Conservation (phyloP, 768 basidiomycete species). For the Boletus subcaerulescens region DNA sequence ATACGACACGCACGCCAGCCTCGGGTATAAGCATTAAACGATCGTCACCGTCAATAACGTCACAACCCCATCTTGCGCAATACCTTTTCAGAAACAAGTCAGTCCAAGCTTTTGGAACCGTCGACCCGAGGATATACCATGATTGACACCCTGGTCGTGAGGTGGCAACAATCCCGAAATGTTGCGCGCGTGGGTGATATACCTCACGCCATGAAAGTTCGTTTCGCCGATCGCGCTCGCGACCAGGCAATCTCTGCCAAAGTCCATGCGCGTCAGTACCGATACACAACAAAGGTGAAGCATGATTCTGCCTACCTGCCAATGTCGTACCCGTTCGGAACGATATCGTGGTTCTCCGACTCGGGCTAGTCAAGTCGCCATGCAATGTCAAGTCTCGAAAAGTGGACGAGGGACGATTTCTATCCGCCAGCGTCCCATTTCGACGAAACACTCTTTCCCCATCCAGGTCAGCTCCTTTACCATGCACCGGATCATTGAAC, state of each 20-base stretch:
- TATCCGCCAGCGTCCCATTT: constrained; percentile 52
- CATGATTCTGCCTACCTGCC: constrained; percentile 33
- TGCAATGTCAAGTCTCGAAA: neutral
- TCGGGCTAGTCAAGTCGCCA: constrained; percentile 19
- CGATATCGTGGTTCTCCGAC: constrained; percentile 39
- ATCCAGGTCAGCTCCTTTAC: neutral
- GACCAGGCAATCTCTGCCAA: constrained; percentile 38
- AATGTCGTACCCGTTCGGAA: constrained; percentile 48
- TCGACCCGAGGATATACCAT: constrained; percentile 32
- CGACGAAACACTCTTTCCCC: constrained; percentile 47
- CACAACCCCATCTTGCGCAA: constrained; percentile 57
- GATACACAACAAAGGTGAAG: neutral
- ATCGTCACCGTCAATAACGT: constrained; percentile 54
- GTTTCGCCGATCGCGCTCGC: constrained; percentile 36
- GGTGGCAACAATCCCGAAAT: constrained; percentile 53
- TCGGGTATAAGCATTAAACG: constrained; percentile 14
- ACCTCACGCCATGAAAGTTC: constrained; percentile 43
- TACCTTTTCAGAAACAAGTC: constrained; percentile 35
- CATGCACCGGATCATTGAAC: neutral
- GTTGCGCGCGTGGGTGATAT: constrained; percentile 43
- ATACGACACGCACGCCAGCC: no score
- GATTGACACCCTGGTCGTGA: constrained; percentile 52
- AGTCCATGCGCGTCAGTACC: neutral
- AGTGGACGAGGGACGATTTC: neutral
- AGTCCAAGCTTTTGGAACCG: neutral